A percentile compares a stretch with the other conserved stretches of the same genome.
phyloP scores from a whole-genome alignment of 2,329 filamentous ascomycete species.

The Lasiodiplodia gonubiensis region DNA sequence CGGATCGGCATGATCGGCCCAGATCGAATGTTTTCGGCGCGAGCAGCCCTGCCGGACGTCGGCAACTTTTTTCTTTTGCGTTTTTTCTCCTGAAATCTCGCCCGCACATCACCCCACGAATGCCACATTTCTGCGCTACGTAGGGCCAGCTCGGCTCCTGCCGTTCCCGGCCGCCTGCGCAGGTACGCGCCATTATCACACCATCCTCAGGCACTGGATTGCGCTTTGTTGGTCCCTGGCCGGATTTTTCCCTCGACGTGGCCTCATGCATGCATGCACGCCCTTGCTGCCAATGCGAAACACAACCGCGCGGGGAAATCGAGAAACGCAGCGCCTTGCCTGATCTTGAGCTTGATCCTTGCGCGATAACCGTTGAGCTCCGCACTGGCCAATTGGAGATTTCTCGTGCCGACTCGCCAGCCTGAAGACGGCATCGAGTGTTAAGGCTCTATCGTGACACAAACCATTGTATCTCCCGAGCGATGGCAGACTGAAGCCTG shows the following conservation, averaged over 20 bases:
- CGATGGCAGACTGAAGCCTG: no score
- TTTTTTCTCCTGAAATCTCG: not conserved
- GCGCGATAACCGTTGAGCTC: no score
- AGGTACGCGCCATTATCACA: constrained; percentile 5
- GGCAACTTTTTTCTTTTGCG: not conserved
- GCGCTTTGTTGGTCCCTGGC: not conserved
- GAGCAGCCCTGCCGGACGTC: not conserved
- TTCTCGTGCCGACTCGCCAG: no score
- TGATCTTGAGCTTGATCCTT: no score
- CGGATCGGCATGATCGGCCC: constrained; percentile 26
- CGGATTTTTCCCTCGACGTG: not conserved
- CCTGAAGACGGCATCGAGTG: no score
- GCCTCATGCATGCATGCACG: no score
- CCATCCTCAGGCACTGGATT: not conserved
- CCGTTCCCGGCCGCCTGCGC: not conserved
- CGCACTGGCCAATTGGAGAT: no score
- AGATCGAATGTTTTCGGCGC: constrained; percentile 24
- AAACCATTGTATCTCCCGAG: no score
- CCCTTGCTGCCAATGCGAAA: no score
- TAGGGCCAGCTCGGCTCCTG: not conserved
- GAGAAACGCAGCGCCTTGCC: no score
- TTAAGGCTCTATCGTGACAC: no score
- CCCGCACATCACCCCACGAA: constrained; percentile 15
- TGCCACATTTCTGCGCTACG: not conserved
- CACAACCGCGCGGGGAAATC: no score